A percentile compares a stretch with the other conserved stretches of the same genome.
Evolutionary conservation across 176 grass and related monocot genomes (phyloP).

Genomic region (Tillandsia fasciculata): DNA sequence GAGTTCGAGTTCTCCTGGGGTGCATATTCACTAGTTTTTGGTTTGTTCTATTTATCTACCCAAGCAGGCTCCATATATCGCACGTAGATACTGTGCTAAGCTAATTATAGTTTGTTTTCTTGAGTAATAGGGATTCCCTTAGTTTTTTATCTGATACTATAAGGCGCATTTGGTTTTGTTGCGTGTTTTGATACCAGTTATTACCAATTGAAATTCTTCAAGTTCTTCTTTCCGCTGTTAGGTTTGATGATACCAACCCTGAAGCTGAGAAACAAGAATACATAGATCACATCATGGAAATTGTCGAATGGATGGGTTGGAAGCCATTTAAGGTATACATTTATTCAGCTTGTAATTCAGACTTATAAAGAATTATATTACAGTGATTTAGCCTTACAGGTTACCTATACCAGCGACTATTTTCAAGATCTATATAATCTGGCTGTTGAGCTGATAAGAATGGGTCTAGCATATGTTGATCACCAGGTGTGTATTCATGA

Average conservation of each 20-base stretch:
- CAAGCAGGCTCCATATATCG: no score
- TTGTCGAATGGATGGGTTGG: slow-evolving; percentile 89
- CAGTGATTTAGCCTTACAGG: slow-evolving; percentile 19
- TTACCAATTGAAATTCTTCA: no score
- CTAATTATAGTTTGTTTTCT: no score
- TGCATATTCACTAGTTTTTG: background rate
- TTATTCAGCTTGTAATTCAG: slow-evolving; percentile 10
- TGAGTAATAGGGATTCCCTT: no score
- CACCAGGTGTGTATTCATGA: slow-evolving; percentile 51
- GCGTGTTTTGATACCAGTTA: no score
- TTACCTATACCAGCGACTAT: slow-evolving; percentile 97
- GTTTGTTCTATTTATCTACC: background rate
- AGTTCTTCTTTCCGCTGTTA: slow-evolving; percentile 8
- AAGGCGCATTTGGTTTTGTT: no score
- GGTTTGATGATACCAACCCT: slow-evolving; percentile 98
- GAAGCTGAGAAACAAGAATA: slow-evolving; percentile 98
- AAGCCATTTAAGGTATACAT: slow-evolving; percentile 65
- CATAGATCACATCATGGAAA: slow-evolving; percentile 95
- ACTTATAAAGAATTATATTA: slow-evolving; percentile 2
- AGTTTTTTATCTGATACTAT: no score
- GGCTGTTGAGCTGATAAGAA: slow-evolving; percentile 78
- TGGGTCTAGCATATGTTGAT: slow-evolving; percentile 91
- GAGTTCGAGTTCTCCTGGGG: background rate
- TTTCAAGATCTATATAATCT: slow-evolving; percentile 88
- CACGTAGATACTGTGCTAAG: no score